phyloP scores from a whole-genome alignment of 148 eudicot genomes.

The Polygonum aviculare region DNA sequence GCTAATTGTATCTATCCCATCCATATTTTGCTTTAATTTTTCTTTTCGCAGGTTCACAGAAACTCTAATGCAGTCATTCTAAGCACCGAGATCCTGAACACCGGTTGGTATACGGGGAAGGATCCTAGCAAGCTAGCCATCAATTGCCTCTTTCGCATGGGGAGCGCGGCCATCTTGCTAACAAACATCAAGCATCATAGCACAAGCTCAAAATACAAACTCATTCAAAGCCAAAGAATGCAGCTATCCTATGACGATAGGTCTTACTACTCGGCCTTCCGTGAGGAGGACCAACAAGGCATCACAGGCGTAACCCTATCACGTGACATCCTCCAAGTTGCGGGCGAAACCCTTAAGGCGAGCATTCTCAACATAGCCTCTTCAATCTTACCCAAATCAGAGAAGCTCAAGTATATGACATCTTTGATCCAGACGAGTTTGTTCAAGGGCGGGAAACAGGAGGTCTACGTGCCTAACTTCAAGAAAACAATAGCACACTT shows the following conservation, averaged over 20 bases:
- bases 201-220: constrained; percentile 26
- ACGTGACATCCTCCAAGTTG: constrained; percentile 20
- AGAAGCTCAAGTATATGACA: background rate
- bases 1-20: background rate
- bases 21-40: no score
- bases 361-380: constrained; percentile 26
- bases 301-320: constrained; percentile 24
- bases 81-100: constrained; percentile 33
- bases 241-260: constrained; percentile 28
- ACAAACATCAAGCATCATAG: constrained; percentile 19
- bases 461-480: constrained; percentile 28
- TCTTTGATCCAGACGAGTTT: background rate
- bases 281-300: constrained; percentile 20
- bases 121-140: constrained; percentile 30
- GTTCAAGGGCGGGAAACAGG: background rate
- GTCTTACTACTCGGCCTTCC: constrained; percentile 32
- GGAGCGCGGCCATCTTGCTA: constrained; percentile 27
- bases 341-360: constrained; percentile 20
- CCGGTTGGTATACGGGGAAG: constrained; percentile 23
- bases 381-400: constrained; percentile 23
- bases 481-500: constrained; percentile 35
- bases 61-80: constrained; percentile 31
- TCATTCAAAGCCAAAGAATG: constrained; percentile 24
- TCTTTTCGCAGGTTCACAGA: constrained; percentile 10
- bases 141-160: constrained; percentile 38